Conservation (phyloP, 176 grass and related monocot species). For the Pontederia crassipes region DNA sequence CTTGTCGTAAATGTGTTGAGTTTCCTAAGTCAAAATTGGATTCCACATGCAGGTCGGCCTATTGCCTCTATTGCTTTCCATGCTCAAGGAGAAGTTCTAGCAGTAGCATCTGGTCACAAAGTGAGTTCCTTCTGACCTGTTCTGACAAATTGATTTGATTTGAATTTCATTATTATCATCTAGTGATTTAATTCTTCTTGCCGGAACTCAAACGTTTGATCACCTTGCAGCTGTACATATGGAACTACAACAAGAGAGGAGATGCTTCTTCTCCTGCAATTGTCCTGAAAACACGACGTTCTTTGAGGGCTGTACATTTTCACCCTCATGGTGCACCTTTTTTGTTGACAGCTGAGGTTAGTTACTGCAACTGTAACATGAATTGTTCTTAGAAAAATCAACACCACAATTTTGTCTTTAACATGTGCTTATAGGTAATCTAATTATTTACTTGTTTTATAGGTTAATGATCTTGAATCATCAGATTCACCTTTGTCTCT, state of each 20-base stretch:
- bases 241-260: constrained; percentile 91
- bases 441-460: constrained; percentile 8
- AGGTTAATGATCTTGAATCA: constrained; percentile 97
- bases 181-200: constrained; percentile 11
- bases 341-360: constrained; percentile 94
- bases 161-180: neutral
- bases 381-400: constrained; percentile 4
- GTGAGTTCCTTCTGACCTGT: constrained; percentile 26
- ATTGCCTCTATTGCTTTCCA: constrained; percentile 99
- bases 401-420: constrained; percentile 1
- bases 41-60: constrained; percentile 59
- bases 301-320: constrained; percentile 98
- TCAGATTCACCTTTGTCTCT: constrained; percentile 63
- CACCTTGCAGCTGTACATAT: constrained; percentile 73
- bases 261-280: constrained; percentile 47
- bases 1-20: neutral
- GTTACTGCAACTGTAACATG: too few relatives aligned
- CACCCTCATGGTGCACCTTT: constrained; percentile 85
- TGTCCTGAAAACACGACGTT: constrained; percentile 86
- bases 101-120: constrained; percentile 99
- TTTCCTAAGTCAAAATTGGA: neutral
- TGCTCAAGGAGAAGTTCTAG: constrained; percentile 85
- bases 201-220: constrained; percentile 7
- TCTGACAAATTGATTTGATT: neutral
- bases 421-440: neutral